Evolutionary conservation across 495 filamentous ascomycete genomes (phyloP).

Genomic region (Neurospora hispaniola): DNA sequence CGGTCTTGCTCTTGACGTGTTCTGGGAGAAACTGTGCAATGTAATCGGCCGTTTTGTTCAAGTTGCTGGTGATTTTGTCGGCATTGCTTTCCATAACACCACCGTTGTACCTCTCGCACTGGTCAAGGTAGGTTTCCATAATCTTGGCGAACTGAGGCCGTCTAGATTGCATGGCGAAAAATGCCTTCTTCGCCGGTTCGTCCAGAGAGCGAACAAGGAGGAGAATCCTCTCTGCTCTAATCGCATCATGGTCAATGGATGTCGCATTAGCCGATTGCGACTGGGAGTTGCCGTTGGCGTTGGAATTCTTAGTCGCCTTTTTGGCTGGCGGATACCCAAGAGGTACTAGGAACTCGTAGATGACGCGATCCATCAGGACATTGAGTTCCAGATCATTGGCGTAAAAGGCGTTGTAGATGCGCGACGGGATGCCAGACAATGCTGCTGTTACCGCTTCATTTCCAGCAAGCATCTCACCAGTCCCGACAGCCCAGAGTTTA

Average conservation of each 20-base stretch:
- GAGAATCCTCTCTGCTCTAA: slow-evolving; percentile 76
- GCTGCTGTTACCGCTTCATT: slow-evolving; percentile 63
- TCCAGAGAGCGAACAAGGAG: slow-evolving; percentile 72
- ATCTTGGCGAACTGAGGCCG: slow-evolving; percentile 60
- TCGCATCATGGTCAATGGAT: slow-evolving; percentile 62
- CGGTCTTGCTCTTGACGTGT: slow-evolving; percentile 47
- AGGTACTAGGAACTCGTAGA: slow-evolving; percentile 78
- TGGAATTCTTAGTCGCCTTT: slow-evolving; percentile 38
- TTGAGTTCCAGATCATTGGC: slow-evolving; percentile 85
- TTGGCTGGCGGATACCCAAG: slow-evolving; percentile 71
- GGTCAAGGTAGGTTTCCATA: slow-evolving; percentile 59
- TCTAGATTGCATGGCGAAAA: slow-evolving; percentile 74
- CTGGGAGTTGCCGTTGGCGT: slow-evolving; percentile 48
- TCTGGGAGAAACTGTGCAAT: slow-evolving; percentile 69
- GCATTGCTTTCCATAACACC: slow-evolving; percentile 68
- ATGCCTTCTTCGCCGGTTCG: slow-evolving; percentile 67
- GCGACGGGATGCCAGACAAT: slow-evolving; percentile 69
- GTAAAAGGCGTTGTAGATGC: slow-evolving; percentile 80
- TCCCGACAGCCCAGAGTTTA: slow-evolving; percentile 83
- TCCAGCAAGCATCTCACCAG: slow-evolving; percentile 73
- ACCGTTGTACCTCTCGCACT: slow-evolving; percentile 81
- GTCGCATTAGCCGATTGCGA: slow-evolving; percentile 32
- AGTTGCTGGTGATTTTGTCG: slow-evolving; percentile 53
- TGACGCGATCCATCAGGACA: slow-evolving; percentile 69
- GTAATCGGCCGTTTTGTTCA: slow-evolving; percentile 56